Percentiles rank a stretch among this genome's conserved stretches.
These are phyloP conservation scores for Phyllosticta citriasiana DNA, from an alignment of 2,329 filamentous ascomycete species.

Conservation along the genomic window DNA sequence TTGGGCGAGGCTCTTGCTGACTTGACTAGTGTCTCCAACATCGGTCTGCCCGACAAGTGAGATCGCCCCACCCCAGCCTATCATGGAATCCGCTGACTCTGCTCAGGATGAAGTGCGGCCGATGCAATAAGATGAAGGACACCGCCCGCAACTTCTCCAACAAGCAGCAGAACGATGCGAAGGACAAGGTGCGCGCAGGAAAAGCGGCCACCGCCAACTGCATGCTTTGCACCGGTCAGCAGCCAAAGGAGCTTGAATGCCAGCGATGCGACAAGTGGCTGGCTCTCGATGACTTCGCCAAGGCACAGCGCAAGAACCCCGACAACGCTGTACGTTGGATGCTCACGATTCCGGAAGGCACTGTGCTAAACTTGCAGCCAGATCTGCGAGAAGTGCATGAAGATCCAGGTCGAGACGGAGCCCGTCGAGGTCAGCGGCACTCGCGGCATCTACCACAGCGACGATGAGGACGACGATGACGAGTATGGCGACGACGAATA, in stretches of 20 bases:
- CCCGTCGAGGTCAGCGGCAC: not conserved
- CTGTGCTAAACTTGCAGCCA: not conserved
- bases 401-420: constrained; percentile 15
- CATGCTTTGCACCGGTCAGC: constrained; percentile 33
- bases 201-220: constrained; percentile 27
- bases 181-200: constrained; percentile 14
- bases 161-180: constrained; percentile 33
- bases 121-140: constrained; percentile 34
- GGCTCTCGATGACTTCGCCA: constrained; percentile 40
- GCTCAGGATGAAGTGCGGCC: constrained; percentile 36
- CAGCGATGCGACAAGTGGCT: constrained; percentile 37
- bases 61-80: not conserved
- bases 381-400: constrained; percentile 25
- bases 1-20: not conserved
- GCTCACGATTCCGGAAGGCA: not conserved
- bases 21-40: not conserved
- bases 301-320: constrained; percentile 35
- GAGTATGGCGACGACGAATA: constrained; percentile 13
- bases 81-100: not conserved
- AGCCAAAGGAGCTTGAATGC: constrained; percentile 40
- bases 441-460: constrained; percentile 19
- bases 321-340: constrained; percentile 34
- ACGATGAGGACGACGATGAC: constrained; percentile 30
- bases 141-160: constrained; percentile 33
- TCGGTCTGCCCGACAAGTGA: constrained; percentile 6